These are phyloP conservation scores for Aspergillus sclerotialis DNA, from an alignment of 2,329 filamentous ascomycete species.

Conservation along the genomic window DNA sequence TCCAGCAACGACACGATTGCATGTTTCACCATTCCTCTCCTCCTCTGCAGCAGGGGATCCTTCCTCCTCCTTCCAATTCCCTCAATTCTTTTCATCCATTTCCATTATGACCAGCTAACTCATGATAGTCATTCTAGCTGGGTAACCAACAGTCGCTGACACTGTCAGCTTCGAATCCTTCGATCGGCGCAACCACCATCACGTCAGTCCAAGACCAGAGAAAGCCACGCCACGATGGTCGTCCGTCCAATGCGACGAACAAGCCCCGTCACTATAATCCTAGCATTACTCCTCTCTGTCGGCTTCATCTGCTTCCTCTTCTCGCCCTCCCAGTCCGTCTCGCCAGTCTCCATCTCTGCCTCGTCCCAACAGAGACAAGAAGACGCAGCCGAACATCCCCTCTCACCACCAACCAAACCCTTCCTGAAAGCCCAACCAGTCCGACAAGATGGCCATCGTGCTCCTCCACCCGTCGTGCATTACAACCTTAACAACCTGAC, in stretches of 20 bases:
- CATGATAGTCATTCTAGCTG: neutral
- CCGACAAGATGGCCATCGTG: conserved; percentile 40
- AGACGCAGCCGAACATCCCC: conserved; percentile 59
- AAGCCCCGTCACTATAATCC: conserved; percentile 66
- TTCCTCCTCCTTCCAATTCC: too few species aligned
- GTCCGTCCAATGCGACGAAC: conserved; percentile 64
- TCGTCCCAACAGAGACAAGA: conserved; percentile 45
- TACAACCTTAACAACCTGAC: conserved; percentile 96
- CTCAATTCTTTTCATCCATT: too few species aligned
- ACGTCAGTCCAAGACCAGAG: neutral
- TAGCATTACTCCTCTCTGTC: conserved; percentile 66
- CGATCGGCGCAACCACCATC: neutral
- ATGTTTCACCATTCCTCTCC: too few species aligned
- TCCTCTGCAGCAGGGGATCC: too few species aligned
- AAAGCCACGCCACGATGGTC: conserved; percentile 53
- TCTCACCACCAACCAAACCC: conserved; percentile 67
- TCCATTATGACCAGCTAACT: neutral
- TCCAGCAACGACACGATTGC: too few species aligned
- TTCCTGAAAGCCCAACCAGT: conserved; percentile 59
- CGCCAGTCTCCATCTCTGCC: conserved; percentile 41
- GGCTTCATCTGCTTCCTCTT: conserved; percentile 54
- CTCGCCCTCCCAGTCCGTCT: conserved; percentile 42
- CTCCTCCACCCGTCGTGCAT: conserved; percentile 77
- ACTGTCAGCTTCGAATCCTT: neutral
- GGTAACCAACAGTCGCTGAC: neutral